Base-by-base conservation (phyloP, 192 early-diverging fungal genomes). In the Rhizophagus prolifer region DNA sequence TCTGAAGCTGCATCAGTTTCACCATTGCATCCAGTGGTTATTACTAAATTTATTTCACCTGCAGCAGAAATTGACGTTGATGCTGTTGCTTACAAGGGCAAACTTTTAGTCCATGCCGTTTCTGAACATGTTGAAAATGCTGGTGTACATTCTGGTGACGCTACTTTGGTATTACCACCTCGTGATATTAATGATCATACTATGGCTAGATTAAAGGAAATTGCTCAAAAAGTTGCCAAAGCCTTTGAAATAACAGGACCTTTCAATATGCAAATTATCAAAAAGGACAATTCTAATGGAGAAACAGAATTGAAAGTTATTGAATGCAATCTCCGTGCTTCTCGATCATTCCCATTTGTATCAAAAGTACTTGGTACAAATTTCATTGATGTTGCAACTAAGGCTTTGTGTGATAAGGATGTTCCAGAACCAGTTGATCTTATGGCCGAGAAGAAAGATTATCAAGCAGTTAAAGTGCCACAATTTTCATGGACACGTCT, bases 111-210 rank as follows among this genome's bases (percentile, higher is more conserved):
- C 91, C 95, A 98, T 81, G 95, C 94, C 46, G 87, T 99, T 74
- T 95, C 96, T 69, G 96, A 99, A 86, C 97, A 99, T 82, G 94
- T 99, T 28, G 97, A 99, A 86, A 98, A 99, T 82, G 96, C 97
- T 36, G 97, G 97, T 78, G 96, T 98, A 25, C 97, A 99, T 88
- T 97, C 96, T 82, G 97, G 97, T 68, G 96, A 99, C 84, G 97
- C 96, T 34, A 99, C 97, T 14, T 83, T 99, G 47, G 91, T 98
- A 38, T 86, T 96, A 76, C 97, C 96, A 60, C 95, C 97, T 31
- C 95, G 95, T 82, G 97, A 98, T 82, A 85, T 98, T 79, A 95
- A 96, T 78, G 93, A 94, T 12, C 94, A 96, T 76, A 98, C 96
- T 1, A 93, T 99, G 59, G 83, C 87, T 75, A 96, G 97, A 88